These are phyloP conservation scores for Mycosarcoma maydis DNA, from an alignment of 1,284 basidiomycete genomes.

Conservation along the genomic window DNA sequence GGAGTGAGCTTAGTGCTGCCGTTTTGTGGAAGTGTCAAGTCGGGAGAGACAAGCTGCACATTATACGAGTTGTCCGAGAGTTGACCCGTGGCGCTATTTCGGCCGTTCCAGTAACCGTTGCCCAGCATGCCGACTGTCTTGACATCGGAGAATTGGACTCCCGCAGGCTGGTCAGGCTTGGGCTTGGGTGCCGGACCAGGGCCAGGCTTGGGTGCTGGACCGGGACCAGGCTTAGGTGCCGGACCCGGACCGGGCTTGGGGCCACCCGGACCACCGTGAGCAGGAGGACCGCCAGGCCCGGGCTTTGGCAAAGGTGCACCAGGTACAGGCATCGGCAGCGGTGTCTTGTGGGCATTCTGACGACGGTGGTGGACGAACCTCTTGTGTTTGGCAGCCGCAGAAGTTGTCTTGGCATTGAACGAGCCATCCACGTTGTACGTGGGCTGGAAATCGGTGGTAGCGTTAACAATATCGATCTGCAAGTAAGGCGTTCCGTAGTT, in stretches of 20 bases:
- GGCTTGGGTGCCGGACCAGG: conserved; percentile 8
- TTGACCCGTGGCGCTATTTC: conserved; percentile 38
- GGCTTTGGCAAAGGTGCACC: conserved; percentile 5
- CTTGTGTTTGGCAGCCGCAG: conserved; percentile 23
- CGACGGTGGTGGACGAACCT: conserved; percentile 34
- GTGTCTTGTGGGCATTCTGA: conserved; percentile 20
- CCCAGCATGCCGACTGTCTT: conserved; percentile 37
- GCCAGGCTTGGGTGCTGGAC: background rate
- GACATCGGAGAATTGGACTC: conserved; percentile 30
- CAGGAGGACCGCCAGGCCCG: conserved; percentile 3
- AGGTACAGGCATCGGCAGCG: conserved; percentile 5
- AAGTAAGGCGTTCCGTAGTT: conserved; percentile 42
- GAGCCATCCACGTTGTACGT: conserved; percentile 33
- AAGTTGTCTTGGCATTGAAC: conserved; percentile 9
- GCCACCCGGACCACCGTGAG: conserved; percentile 2
- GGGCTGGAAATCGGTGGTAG: conserved; percentile 32
- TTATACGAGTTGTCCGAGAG: conserved; percentile 41
- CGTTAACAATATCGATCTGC: conserved; percentile 42
- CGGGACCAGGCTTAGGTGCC: conserved; percentile 7
- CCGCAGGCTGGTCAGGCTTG: no score
- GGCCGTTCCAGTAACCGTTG: conserved; percentile 32
- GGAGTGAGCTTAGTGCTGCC: conserved; percentile 70
- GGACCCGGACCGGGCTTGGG: conserved; percentile 1
- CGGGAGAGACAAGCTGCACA: conserved; percentile 20
- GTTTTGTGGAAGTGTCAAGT: conserved; percentile 30